Percentiles rank a stretch among this genome's conserved stretches.
Evolutionary conservation across 129 eudicot species (phyloP).

Genomic region (Erigeron canadensis): DNA sequence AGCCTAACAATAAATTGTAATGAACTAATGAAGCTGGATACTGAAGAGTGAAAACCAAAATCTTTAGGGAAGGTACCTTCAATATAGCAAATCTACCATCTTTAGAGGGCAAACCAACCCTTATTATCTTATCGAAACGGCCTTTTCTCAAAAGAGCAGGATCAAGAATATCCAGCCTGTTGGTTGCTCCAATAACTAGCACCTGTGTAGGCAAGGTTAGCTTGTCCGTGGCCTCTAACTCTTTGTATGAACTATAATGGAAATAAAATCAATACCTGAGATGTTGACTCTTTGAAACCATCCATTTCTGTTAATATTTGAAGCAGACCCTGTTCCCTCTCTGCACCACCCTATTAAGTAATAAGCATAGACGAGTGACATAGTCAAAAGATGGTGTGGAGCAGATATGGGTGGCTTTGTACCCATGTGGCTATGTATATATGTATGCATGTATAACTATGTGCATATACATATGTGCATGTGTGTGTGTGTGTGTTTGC

Average conservation of each 20-base stretch:
- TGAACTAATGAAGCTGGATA: no score
- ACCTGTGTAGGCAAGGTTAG: slow-evolving; percentile 44
- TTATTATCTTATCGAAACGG: slow-evolving; percentile 87
- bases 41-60: background rate
- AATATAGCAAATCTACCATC: slow-evolving; percentile 90
- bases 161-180: slow-evolving; percentile 92
- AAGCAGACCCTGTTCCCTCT: slow-evolving; percentile 97
- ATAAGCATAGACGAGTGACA: background rate
- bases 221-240: slow-evolving; percentile 6
- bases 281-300: slow-evolving; percentile 82
- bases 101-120: slow-evolving; percentile 93
- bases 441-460: background rate
- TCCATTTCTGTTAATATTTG: slow-evolving; percentile 97
- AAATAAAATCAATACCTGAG: slow-evolving; percentile 49
- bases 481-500: background rate
- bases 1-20: slow-evolving; percentile 15
- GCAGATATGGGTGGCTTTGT: background rate
- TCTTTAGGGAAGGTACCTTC: slow-evolving; percentile 47
- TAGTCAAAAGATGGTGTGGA: background rate
- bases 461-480: background rate
- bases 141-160: slow-evolving; percentile 97
- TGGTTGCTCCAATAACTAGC: slow-evolving; percentile 89
- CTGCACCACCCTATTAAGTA: slow-evolving; percentile 88
- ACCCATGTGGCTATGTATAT: background rate
- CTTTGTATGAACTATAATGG: background rate